phyloP scores from a whole-genome alignment of 495 filamentous ascomycete species.

The Trichoderma virens region DNA sequence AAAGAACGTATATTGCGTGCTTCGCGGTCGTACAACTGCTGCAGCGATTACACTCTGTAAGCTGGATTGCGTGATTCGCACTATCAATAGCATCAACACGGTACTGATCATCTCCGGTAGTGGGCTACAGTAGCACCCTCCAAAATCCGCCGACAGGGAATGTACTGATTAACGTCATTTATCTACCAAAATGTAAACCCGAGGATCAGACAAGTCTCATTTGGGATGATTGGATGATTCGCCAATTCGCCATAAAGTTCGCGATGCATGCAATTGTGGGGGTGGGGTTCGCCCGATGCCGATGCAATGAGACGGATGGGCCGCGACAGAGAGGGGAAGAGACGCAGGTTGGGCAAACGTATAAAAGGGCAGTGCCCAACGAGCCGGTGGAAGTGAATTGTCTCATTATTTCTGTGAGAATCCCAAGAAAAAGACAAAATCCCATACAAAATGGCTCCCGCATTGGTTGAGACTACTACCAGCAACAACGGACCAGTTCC shows the following conservation, averaged over 20 bases:
- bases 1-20: background rate
- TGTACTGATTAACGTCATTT: background rate
- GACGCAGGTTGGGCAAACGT: background rate
- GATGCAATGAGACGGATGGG: slow-evolving; percentile 34
- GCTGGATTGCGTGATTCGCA: slow-evolving; percentile 4
- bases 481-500: slow-evolving; percentile 7
- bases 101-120: background rate
- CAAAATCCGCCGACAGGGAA: background rate
- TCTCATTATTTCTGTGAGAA: background rate
- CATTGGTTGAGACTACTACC: slow-evolving; percentile 38
- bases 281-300: slow-evolving; percentile 3
- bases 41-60: slow-evolving; percentile 1
- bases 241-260: slow-evolving; percentile 7
- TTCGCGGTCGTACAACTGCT: background rate
- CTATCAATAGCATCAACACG: slow-evolving; percentile 3
- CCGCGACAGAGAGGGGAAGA: slow-evolving; percentile 2
- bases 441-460: slow-evolving; percentile 42
- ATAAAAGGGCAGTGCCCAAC: slow-evolving; percentile 1
- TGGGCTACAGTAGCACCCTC: background rate
- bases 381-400: background rate
- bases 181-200: background rate
- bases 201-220: background rate
- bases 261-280: slow-evolving; percentile 4
- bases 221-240: background rate
- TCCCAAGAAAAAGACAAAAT: background rate